phyloP scores from a whole-genome alignment of 2,329 filamentous ascomycete genomes.

The Zymoseptoria ardabiliae region DNA sequence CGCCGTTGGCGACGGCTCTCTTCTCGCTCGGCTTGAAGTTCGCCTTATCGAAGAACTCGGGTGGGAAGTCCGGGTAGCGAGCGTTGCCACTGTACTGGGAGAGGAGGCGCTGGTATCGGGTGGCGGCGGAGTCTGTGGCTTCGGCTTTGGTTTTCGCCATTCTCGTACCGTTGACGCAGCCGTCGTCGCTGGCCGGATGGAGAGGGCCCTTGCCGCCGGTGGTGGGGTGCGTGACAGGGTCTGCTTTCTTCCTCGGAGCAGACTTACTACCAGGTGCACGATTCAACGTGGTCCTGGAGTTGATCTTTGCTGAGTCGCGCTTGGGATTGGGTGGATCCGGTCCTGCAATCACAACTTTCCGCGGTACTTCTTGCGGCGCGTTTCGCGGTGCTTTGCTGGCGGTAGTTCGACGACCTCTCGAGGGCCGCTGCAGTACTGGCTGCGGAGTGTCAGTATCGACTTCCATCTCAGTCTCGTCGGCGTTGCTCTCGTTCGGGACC shows the following conservation, averaged over 20 bases:
- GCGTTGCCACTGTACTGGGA: slow-evolving; percentile 1
- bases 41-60: slow-evolving; percentile 21
- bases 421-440: neutral
- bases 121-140: slow-evolving; percentile 13
- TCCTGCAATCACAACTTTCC: neutral
- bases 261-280: neutral
- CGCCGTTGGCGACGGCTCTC: neutral
- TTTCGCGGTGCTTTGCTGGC: neutral
- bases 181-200: neutral
- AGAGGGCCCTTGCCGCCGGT: neutral
- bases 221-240: neutral
- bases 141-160: slow-evolving; percentile 15
- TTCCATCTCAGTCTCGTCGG: neutral
- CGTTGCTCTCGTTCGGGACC: neutral
- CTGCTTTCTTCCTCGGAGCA: neutral
- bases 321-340: neutral
- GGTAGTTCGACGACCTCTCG: neutral
- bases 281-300: neutral
- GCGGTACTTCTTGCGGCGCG: too few species aligned
- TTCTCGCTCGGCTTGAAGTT: slow-evolving; percentile 16
- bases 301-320: neutral
- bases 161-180: slow-evolving; percentile 12
- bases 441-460: neutral
- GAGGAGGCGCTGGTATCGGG: slow-evolving; percentile 15
- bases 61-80: slow-evolving; percentile 15